Evolutionary conservation across 148 eudicot species (phyloP).

Genomic region (Spergularia bocconei): DNA sequence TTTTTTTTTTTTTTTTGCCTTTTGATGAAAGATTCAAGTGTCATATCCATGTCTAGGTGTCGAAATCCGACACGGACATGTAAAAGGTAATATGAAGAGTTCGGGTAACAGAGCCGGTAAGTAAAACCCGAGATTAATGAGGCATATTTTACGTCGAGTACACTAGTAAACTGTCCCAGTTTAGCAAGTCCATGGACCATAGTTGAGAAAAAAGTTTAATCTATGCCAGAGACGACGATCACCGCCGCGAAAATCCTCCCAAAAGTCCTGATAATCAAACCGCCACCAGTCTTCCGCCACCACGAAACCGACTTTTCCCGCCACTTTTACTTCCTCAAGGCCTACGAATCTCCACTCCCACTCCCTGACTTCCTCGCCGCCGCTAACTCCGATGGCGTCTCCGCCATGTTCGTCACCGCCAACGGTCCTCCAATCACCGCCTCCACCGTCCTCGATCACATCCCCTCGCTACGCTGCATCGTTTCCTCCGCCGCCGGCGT

Average conservation of each 20-base stretch:
- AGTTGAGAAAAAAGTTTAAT: too few relatives aligned
- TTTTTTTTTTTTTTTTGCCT: too few relatives aligned
- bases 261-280: slow-evolving; percentile 46
- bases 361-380: slow-evolving; percentile 31
- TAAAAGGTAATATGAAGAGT: too few relatives aligned
- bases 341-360: slow-evolving; percentile 47
- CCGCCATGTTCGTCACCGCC: slow-evolving; percentile 33
- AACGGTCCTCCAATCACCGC: slow-evolving; percentile 22
- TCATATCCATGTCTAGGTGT: too few relatives aligned
- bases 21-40: too few relatives aligned
- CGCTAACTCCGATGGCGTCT: slow-evolving; percentile 24
- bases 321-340: slow-evolving; percentile 44
- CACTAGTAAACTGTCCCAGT: too few relatives aligned
- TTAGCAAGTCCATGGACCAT: neutral
- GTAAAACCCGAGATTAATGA: too few relatives aligned
- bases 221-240: neutral
- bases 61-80: too few relatives aligned
- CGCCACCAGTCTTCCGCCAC: slow-evolving; percentile 34
- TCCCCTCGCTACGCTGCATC: slow-evolving; percentile 55
- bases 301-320: slow-evolving; percentile 30
- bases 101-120: too few relatives aligned
- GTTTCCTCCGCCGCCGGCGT: slow-evolving; percentile 62
- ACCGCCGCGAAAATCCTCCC: slow-evolving; percentile 22
- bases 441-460: slow-evolving; percentile 35
- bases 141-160: too few relatives aligned